Evolutionary conservation across 1,139 yeast genomes (phyloP), one percentile per base, ranked within the genome.

Genomic region (Blastobotrys proliferans): DNA sequence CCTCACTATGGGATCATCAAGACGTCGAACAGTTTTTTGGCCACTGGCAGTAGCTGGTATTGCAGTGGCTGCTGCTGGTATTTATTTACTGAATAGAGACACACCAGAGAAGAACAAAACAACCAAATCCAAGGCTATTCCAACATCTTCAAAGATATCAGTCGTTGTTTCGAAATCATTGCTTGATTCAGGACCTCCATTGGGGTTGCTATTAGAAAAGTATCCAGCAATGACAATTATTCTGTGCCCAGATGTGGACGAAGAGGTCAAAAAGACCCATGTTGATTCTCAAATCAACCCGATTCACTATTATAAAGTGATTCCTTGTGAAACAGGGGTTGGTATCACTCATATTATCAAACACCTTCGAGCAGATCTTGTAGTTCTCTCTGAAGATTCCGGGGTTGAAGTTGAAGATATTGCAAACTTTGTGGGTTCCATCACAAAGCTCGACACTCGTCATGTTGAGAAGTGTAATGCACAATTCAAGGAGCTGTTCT

Each of bases 341-440:
- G 66, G 66, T 10, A 51, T 60, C 38, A 46, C 51, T 5, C 66
- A 61, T 42, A 56, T 61, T 17, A 48, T 60, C 22, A 61, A 61
- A 46, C 66, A 61, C 38, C 43, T 61, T 21, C 49, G 61, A 19
- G 53, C 66, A 2, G 57, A 58, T 19, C 44, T 51, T 37, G 61
- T 55, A 18, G 50, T 60, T 6, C 43, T 59, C 3, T 56, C 61
- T 4, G 41, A 45, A 11, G 61, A 58, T 20, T 49, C 52, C 17
- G 46, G 52, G 3, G 45, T 40, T 19, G 46, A 45, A 6, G 47
- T 42, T 8, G 46, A 47, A 4, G 40, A 44, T 17, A 49, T 60
- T 31, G 47, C 44, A 9, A 38, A 53, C 29, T 60, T 57, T 44
- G 63, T 58, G 20, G 61, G 61, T 1, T 36, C 47, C 2, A 43